Percentiles rank a stretch among this genome's conserved stretches.
Conservation (phyloP, 495 filamentous ascomycete genomes). For the Aspergillus egyptiacus region DNA sequence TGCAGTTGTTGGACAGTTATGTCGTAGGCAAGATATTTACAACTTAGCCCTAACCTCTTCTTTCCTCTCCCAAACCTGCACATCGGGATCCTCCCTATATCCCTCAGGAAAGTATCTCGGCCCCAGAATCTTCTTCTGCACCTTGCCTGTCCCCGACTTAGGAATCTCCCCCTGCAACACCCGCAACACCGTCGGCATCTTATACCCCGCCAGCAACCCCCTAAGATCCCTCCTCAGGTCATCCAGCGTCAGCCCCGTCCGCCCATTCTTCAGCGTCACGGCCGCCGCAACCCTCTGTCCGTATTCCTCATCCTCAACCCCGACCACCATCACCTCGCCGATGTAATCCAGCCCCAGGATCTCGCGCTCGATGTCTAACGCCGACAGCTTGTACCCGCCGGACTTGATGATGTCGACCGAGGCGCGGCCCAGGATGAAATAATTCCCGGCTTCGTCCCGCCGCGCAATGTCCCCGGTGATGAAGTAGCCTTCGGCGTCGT, state of each 20-base stretch:
- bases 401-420: slow-evolving; percentile 39
- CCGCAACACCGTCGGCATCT: slow-evolving; percentile 43
- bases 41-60: not conserved
- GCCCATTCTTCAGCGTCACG: slow-evolving; percentile 14
- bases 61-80: slow-evolving; percentile 37
- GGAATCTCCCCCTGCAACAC: slow-evolving; percentile 42
- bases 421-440: slow-evolving; percentile 45
- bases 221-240: slow-evolving; percentile 37
- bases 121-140: slow-evolving; percentile 46
- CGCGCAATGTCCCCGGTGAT: slow-evolving; percentile 44
- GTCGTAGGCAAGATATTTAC: not conserved
- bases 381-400: slow-evolving; percentile 39
- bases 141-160: slow-evolving; percentile 44
- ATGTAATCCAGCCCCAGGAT: slow-evolving; percentile 30
- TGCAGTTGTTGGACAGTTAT: too few species aligned
- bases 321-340: slow-evolving; percentile 36
- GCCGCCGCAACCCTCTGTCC: slow-evolving; percentile 46
- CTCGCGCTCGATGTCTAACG: slow-evolving; percentile 36
- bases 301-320: slow-evolving; percentile 34
- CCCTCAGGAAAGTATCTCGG: slow-evolving; percentile 38
- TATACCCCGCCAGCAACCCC: slow-evolving; percentile 37
- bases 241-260: slow-evolving; percentile 27
- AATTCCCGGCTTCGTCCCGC: slow-evolving; percentile 40
- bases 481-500: slow-evolving; percentile 41
- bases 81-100: slow-evolving; percentile 26